Conservation (phyloP, 148 eudicot species). For the Chenopodium formosanum region DNA sequence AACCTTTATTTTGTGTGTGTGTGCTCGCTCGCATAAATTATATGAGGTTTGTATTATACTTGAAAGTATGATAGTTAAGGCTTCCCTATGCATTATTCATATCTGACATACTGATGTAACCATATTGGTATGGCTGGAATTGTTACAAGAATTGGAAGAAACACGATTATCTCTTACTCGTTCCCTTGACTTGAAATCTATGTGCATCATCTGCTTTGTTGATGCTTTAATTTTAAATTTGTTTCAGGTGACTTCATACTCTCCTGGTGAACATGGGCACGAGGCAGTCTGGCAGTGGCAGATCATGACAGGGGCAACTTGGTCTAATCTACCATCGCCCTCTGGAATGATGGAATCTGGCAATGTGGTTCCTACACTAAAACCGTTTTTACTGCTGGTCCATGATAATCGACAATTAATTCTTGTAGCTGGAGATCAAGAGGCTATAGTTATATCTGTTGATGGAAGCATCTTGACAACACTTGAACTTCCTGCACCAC, state of each 20-base stretch:
- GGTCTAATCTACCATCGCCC: slow-evolving; percentile 99
- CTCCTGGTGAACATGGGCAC: slow-evolving; percentile 85
- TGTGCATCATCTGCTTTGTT: neutral
- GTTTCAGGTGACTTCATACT: slow-evolving; percentile 79
- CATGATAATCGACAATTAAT: slow-evolving; percentile 75
- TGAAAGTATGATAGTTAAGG: neutral
- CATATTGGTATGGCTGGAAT: neutral
- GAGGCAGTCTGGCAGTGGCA: slow-evolving; percentile 98
- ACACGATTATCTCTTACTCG: neutral
- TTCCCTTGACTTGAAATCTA: neutral
- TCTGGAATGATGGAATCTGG: slow-evolving; percentile 83
- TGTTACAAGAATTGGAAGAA: neutral
- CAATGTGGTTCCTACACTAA: slow-evolving; percentile 77
- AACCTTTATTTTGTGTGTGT: neutral
- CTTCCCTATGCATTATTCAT: neutral
- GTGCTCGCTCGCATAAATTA: neutral
- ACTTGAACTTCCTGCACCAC: slow-evolving; percentile 84
- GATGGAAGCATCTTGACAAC: slow-evolving; percentile 69
- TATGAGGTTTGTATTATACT: neutral
- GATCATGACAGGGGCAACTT: slow-evolving; percentile 82
- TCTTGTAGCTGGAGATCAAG: slow-evolving; percentile 90
- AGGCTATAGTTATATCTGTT: slow-evolving; percentile 75
- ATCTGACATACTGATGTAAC: neutral
- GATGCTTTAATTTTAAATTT: neutral
- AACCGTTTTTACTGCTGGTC: slow-evolving; percentile 60